These are phyloP conservation scores for Amanita rubescens DNA, from an alignment of 768 basidiomycete genomes.

Conservation along the genomic window DNA sequence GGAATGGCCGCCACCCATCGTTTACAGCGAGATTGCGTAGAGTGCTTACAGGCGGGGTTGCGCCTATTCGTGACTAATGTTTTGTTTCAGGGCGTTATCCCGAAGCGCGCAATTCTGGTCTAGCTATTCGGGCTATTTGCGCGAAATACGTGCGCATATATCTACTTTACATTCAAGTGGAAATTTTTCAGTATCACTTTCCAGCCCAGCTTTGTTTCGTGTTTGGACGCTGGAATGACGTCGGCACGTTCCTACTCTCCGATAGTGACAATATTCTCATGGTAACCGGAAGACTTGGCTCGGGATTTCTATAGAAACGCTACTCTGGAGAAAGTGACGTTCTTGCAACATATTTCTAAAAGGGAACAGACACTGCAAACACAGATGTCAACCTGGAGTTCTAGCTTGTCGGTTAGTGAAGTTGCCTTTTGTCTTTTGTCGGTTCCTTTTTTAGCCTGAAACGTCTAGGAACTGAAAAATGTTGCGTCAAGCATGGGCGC, in stretches of 20 bases:
- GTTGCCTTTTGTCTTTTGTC: neutral
- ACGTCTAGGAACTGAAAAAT: constrained; percentile 22
- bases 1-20: constrained; percentile 46
- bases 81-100: constrained; percentile 49
- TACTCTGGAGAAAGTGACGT: constrained; percentile 46
- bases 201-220: constrained; percentile 72
- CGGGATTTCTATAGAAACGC: constrained; percentile 61
- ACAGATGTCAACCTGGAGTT: constrained; percentile 23
- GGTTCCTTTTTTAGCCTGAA: constrained; percentile 7
- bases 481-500: constrained; percentile 10
- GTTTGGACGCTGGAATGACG: constrained; percentile 67
- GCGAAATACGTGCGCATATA: constrained; percentile 59
- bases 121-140: constrained; percentile 76
- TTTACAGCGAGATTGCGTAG: constrained; percentile 21
- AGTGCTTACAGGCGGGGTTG: constrained; percentile 16
- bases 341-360: constrained; percentile 38
- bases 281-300: constrained; percentile 42
- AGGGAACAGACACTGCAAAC: constrained; percentile 33
- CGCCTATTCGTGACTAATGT: neutral
- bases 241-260: constrained; percentile 36
- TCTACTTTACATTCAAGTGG: neutral
- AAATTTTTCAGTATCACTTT: constrained; percentile 10
- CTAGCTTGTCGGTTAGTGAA: constrained; percentile 18
- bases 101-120: constrained; percentile 82
- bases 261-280: neutral